Conservation (phyloP, 345 rosid genomes). For the Citrus unshiu region DNA sequence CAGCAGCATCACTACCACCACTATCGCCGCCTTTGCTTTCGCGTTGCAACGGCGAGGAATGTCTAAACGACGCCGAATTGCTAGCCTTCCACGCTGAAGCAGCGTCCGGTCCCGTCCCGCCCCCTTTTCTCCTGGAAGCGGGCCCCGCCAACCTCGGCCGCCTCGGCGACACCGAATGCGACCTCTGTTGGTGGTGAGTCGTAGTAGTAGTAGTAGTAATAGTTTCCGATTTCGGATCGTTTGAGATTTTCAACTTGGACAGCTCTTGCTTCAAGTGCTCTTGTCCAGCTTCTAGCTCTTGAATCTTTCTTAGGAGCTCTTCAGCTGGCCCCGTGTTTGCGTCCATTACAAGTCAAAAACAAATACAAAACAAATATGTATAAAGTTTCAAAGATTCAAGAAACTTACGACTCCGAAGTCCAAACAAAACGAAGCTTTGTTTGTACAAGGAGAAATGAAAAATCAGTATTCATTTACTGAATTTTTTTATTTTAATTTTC, state of each 20-base stretch:
- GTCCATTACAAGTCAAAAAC: background rate
- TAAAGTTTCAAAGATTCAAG: background rate
- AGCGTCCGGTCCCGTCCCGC: conserved; percentile 20
- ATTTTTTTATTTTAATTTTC: background rate
- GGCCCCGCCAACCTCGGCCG: conserved; percentile 33
- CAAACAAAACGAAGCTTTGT: background rate
- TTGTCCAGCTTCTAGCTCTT: conserved; percentile 82
- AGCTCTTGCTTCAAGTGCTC: conserved; percentile 77
- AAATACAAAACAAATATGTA: no score
- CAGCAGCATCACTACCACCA: conserved; percentile 22
- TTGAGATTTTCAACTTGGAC: conserved; percentile 58
- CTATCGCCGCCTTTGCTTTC: conserved; percentile 42
- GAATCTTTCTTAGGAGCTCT: conserved; percentile 79
- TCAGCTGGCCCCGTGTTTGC: conserved; percentile 78
- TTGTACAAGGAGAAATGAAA: no score
- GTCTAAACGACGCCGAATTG: conserved; percentile 61
- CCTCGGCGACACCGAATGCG: conserved; percentile 85
- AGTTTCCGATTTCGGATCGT: conserved; percentile 25
- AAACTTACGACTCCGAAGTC: background rate
- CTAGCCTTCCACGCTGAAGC: conserved; percentile 44
- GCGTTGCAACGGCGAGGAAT: conserved; percentile 85
- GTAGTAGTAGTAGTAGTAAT: no score
- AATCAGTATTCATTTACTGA: background rate
- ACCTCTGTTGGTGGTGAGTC: conserved; percentile 44
- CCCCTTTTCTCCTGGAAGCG: conserved; percentile 34